Conservation (phyloP, 2,329 filamentous ascomycete species). For the Xylariaceae sp. region DNA sequence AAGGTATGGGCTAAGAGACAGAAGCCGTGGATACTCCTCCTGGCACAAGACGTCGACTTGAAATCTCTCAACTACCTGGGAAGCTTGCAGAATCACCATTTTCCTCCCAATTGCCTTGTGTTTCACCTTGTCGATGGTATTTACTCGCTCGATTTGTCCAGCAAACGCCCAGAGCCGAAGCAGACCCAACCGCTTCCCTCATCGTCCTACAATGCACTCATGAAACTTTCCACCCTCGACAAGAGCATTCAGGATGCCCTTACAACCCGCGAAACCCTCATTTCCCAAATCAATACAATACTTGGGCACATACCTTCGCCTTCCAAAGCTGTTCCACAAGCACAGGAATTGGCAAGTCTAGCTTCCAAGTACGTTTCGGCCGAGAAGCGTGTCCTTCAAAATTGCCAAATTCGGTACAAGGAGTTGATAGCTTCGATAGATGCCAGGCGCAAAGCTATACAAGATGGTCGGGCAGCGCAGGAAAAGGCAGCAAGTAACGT, state of each 20-base stretch:
- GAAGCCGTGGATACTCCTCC: constrained; percentile 55
- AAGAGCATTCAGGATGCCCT: constrained; percentile 89
- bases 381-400: constrained; percentile 63
- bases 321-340: constrained; percentile 35
- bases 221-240: constrained; percentile 83
- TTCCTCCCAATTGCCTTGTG: constrained; percentile 77
- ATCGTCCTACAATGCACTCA: constrained; percentile 81
- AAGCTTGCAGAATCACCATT: constrained; percentile 62
- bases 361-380: constrained; percentile 52
- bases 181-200: constrained; percentile 52
- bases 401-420: constrained; percentile 57
- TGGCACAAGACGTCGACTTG: constrained; percentile 70
- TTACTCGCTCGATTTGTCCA: constrained; percentile 72
- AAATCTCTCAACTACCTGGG: constrained; percentile 75
- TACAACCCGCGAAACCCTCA: constrained; percentile 67
- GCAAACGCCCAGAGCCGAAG: constrained; percentile 45
- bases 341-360: constrained; percentile 44
- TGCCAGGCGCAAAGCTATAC: constrained; percentile 64
- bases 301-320: constrained; percentile 39
- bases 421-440: constrained; percentile 65
- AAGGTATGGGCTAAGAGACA: constrained; percentile 68
- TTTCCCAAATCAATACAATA: constrained; percentile 69
- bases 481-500: constrained; percentile 57
- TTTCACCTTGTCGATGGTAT: constrained; percentile 84
- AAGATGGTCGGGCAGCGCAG: constrained; percentile 56